Percentiles rank a stretch among this genome's conserved stretches.
These are phyloP conservation scores for Beta macrorhiza DNA, from an alignment of 179 eudicot species.

Conservation along the genomic window DNA sequence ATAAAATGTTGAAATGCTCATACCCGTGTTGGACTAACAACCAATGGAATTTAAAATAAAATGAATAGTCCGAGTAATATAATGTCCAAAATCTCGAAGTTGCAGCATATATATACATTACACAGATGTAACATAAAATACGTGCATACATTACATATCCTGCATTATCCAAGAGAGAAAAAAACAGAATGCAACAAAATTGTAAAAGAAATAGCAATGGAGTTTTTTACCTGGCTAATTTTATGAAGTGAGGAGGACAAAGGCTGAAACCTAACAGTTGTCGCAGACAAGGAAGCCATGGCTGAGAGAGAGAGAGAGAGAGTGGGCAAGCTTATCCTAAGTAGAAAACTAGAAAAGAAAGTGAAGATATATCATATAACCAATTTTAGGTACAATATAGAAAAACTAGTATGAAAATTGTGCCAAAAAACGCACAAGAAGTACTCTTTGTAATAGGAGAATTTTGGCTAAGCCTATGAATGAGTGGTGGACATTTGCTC, in stretches of 20 bases:
- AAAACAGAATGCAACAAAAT: background rate
- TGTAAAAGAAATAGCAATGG: too few relatives aligned
- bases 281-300: constrained; percentile 14
- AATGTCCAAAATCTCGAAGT: too few relatives aligned
- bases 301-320: background rate
- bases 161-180: too few relatives aligned
- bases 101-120: too few relatives aligned
- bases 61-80: too few relatives aligned
- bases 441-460: too few relatives aligned
- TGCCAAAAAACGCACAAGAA: too few relatives aligned
- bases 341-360: background rate
- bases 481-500: constrained; percentile 15
- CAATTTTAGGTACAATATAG: background rate
- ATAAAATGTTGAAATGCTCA: too few relatives aligned
- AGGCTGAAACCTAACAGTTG: constrained; percentile 4
- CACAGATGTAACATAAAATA: too few relatives aligned
- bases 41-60: too few relatives aligned
- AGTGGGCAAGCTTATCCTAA: background rate
- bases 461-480: constrained; percentile 2
- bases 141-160: too few relatives aligned
- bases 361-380: background rate
- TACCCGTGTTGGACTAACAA: too few relatives aligned
- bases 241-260: constrained; percentile 1
- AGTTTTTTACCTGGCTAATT: background rate
- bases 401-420: background rate